phyloP scores from a whole-genome alignment of 179 eudicot species.

The Beta lomatogona region DNA sequence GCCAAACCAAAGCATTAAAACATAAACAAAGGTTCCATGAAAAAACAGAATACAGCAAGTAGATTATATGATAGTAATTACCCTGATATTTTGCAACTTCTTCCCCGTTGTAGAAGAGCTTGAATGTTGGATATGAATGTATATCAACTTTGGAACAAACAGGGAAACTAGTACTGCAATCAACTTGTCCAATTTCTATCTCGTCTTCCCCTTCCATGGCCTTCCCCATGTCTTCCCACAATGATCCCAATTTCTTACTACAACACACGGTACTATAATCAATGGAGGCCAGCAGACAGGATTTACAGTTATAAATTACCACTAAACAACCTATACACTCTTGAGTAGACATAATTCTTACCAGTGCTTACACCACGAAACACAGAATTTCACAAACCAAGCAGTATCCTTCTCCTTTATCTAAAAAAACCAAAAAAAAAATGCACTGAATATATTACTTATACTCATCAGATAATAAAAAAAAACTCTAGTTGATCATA shows the following conservation, averaged over 20 bases:
- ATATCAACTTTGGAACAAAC: conserved; percentile 82
- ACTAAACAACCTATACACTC: neutral
- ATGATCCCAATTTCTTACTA: conserved; percentile 82
- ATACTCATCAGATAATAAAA: neutral
- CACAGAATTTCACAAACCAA: conserved; percentile 90
- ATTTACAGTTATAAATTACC: neutral
- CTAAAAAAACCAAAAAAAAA: conserved; percentile 35
- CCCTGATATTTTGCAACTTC: conserved; percentile 87
- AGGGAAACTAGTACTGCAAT: conserved; percentile 68
- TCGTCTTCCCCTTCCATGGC: conserved; percentile 93
- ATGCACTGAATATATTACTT: neutral
- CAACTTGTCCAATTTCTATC: conserved; percentile 90
- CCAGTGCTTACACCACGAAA: conserved; percentile 99
- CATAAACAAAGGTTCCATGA: neutral
- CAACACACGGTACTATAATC: conserved; percentile 16
- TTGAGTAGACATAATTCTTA: conserved; percentile 31
- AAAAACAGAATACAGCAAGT: conserved; percentile 1
- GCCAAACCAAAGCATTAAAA: neutral
- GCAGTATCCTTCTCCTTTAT: conserved; percentile 96
- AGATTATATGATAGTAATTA: conserved; percentile 26
- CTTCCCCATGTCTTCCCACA: conserved; percentile 93
- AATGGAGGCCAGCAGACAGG: conserved; percentile 6
- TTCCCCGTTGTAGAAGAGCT: conserved; percentile 92
- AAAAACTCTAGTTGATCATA: neutral
- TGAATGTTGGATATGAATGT: conserved; percentile 95